Percentiles rank a stretch among this genome's conserved stretches.
Conservation (phyloP, 345 rosid species). For the Lenwebbia sp. region DNA sequence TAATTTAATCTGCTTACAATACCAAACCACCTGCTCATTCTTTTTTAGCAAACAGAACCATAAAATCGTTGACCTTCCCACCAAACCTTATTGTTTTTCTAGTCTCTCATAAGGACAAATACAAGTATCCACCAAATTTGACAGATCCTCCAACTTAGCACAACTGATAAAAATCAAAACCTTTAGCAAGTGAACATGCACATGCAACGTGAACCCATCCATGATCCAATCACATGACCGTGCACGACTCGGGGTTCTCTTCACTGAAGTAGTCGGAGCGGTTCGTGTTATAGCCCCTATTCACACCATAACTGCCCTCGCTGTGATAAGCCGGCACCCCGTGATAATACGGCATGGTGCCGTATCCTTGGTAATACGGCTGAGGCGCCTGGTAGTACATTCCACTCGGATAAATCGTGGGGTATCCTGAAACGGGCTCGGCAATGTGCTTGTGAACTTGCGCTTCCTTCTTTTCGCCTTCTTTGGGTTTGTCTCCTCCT, state of each 20-base stretch:
- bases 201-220: neutral
- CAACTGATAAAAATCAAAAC: neutral
- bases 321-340: constrained; percentile 18
- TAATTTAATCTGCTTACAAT: neutral
- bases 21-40: neutral
- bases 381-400: neutral
- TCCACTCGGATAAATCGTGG: constrained; percentile 2
- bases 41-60: neutral
- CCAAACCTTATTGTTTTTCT: neutral
- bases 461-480: neutral
- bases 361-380: neutral
- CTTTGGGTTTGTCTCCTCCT: neutral
- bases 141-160: neutral
- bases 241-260: constrained; percentile 15
- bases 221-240: constrained; percentile 12
- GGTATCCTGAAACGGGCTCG: constrained; percentile 1
- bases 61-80: neutral
- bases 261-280: constrained; percentile 6
- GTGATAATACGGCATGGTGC: constrained; percentile 1
- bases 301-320: constrained; percentile 1
- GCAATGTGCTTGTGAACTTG: neutral
- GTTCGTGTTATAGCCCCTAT: neutral
- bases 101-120: neutral
- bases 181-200: neutral
- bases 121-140: neutral